These are phyloP conservation scores for Cyanodermella asteris DNA, from an alignment of 2,329 filamentous ascomycete species.

Conservation along the genomic window DNA sequence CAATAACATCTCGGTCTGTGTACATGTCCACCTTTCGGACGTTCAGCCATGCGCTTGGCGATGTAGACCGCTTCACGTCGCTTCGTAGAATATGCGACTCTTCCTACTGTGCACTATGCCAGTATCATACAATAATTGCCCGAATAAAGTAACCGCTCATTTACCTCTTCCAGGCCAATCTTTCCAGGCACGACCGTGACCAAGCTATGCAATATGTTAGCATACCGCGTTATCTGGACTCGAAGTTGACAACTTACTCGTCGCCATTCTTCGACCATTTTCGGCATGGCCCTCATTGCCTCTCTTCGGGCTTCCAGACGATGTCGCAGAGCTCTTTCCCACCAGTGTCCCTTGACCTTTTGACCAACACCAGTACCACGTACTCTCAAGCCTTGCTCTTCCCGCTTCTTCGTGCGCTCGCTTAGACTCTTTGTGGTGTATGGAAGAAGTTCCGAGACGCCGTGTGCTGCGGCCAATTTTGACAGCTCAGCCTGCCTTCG, in stretches of 20 bases:
- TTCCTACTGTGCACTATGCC: no score
- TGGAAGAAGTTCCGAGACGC: conserved; percentile 63
- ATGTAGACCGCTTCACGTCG: no score
- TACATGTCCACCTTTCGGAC: no score
- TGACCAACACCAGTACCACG: conserved; percentile 87
- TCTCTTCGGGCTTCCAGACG: conserved; percentile 73
- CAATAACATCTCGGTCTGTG: no score
- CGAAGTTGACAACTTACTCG: conserved; percentile 35
- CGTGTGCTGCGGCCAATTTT: conserved; percentile 58
- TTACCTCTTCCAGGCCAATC: conserved; percentile 48
- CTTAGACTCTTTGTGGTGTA: conserved; percentile 54
- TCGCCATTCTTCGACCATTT: conserved; percentile 82
- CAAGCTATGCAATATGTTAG: conserved; percentile 30
- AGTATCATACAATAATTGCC: no score
- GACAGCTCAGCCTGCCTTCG: conserved; percentile 78
- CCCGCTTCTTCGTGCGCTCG: conserved; percentile 40
- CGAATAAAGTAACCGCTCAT: no score
- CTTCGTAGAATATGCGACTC: no score
- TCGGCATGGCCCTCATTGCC: conserved; percentile 89
- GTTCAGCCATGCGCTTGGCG: no score
- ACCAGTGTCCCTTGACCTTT: conserved; percentile 82
- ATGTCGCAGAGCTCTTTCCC: conserved; percentile 68
- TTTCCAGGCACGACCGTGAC: conserved; percentile 53
- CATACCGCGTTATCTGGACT: conserved; percentile 6
- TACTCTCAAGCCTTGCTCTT: conserved; percentile 59